phyloP scores from a whole-genome alignment of 1,284 basidiomycete species.

The Trichosporon sp. region DNA sequence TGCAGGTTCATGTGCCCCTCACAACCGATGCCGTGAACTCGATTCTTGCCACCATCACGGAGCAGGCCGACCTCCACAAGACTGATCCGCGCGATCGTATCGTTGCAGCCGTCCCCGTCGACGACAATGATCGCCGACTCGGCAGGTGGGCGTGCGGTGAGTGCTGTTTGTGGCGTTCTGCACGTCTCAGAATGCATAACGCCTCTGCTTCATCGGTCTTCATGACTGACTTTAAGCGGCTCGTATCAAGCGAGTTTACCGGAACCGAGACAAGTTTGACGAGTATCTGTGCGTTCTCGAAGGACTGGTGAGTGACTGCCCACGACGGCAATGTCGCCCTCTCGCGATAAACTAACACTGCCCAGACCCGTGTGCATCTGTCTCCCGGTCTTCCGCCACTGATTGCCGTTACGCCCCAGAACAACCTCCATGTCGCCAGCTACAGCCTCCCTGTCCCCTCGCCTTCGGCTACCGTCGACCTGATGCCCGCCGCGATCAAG shows the following conservation, averaged over 20 bases:
- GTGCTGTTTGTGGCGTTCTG: slow-evolving; percentile 24
- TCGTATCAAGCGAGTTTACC: slow-evolving; percentile 45
- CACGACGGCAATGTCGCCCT: too few relatives aligned
- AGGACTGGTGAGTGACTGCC: slow-evolving; percentile 41
- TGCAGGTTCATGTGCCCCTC: slow-evolving; percentile 40
- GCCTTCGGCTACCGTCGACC: slow-evolving; percentile 31
- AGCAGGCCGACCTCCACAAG: slow-evolving; percentile 37
- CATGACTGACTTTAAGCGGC: slow-evolving; percentile 37
- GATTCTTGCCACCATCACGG: slow-evolving; percentile 43
- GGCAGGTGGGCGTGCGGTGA: slow-evolving; percentile 52
- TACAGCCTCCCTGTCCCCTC: slow-evolving; percentile 47
- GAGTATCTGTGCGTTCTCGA: slow-evolving; percentile 42
- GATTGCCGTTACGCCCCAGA: slow-evolving; percentile 47
- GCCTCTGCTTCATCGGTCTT: not conserved
- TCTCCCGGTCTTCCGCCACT: slow-evolving; percentile 50
- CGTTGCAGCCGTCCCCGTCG: slow-evolving; percentile 49
- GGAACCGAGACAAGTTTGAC: slow-evolving; percentile 33
- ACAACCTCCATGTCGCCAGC: slow-evolving; percentile 40
- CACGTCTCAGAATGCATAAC: not conserved
- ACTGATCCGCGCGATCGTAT: slow-evolving; percentile 31
- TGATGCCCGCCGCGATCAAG: slow-evolving; percentile 40
- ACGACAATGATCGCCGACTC: slow-evolving; percentile 48
- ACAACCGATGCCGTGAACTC: slow-evolving; percentile 39
- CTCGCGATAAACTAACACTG: not conserved
- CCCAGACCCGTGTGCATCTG: slow-evolving; percentile 45